These are phyloP conservation scores for Evernia prunastri DNA, from an alignment of 495 filamentous ascomycete species.

Conservation along the genomic window DNA sequence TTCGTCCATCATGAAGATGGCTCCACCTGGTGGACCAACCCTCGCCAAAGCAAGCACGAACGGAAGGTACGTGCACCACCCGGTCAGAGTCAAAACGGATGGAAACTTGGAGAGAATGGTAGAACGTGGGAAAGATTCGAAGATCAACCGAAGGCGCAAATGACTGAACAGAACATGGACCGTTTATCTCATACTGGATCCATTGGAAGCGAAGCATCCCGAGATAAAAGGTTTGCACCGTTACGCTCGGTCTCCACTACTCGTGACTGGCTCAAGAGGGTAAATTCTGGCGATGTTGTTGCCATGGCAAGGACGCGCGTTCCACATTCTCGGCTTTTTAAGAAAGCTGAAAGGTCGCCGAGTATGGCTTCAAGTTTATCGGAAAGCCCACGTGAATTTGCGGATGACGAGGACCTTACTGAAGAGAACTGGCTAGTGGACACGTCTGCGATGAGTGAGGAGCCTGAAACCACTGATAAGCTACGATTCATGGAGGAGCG, in stretches of 20 bases:
- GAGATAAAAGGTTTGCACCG: neutral
- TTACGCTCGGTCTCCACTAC: conserved; percentile 10
- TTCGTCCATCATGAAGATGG: conserved; percentile 16
- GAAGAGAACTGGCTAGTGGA: neutral
- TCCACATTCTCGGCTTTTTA: neutral
- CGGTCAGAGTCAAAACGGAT: conserved; percentile 19
- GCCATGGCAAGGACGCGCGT: conserved; percentile 2
- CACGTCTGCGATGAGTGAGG: neutral
- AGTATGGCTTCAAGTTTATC: neutral
- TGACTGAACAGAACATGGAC: conserved; percentile 10
- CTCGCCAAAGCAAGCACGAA: conserved; percentile 29
- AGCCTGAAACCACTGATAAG: neutral
- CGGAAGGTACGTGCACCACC: conserved; percentile 45
- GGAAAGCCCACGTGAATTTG: neutral
- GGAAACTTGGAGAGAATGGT: conserved; percentile 16
- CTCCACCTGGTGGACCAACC: conserved; percentile 20
- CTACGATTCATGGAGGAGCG: neutral
- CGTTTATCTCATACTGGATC: neutral
- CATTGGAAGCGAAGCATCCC: conserved; percentile 3
- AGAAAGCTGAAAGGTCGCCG: neutral
- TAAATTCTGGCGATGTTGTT: conserved; percentile 9
- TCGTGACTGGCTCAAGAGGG: conserved; percentile 9
- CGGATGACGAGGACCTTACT: neutral
- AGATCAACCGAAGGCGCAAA: conserved; percentile 4
- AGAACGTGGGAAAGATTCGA: conserved; percentile 17